Conservation (phyloP, 768 basidiomycete genomes). For the Tulasnella sp. region DNA sequence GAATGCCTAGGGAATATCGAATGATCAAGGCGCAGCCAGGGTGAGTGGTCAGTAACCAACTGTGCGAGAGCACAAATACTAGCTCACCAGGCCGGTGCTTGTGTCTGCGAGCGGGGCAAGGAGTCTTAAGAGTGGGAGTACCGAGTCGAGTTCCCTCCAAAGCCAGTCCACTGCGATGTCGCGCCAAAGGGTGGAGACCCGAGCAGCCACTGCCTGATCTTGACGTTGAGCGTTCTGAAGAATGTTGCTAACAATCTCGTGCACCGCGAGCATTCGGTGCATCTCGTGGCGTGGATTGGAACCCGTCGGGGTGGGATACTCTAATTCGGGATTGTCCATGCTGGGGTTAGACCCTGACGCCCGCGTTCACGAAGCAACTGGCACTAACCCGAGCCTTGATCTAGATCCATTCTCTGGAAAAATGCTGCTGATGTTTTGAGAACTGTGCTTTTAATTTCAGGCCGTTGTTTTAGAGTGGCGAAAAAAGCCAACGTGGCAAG, state of each 20-base stretch:
- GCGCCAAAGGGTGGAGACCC: constrained; percentile 14
- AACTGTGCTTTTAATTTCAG: too few relatives aligned
- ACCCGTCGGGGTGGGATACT: neutral
- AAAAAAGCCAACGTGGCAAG: too few relatives aligned
- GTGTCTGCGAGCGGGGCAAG: neutral
- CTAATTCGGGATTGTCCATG: too few relatives aligned
- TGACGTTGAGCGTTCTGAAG: neutral
- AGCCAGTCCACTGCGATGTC: constrained; percentile 20
- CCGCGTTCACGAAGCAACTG: too few relatives aligned
- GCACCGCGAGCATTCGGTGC: neutral
- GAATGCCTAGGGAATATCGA: neutral
- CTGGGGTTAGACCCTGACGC: too few relatives aligned
- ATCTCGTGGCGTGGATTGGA: neutral
- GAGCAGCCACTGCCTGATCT: constrained; percentile 12
- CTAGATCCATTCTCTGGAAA: too few relatives aligned
- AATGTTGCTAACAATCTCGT: constrained; percentile 2
- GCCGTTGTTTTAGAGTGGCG: too few relatives aligned
- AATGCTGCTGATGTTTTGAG: too few relatives aligned
- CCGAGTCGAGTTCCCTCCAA: constrained; percentile 17
- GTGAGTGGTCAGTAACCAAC: neutral
- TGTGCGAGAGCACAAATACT: neutral
- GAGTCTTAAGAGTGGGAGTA: constrained; percentile 23
- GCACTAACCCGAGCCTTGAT: too few relatives aligned
- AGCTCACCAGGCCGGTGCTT: neutral
- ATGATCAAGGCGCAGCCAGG: neutral